These are phyloP conservation scores for Hordeum pubiflorum DNA, from an alignment of 202 grass and related monocot species.

Conservation along the genomic window DNA sequence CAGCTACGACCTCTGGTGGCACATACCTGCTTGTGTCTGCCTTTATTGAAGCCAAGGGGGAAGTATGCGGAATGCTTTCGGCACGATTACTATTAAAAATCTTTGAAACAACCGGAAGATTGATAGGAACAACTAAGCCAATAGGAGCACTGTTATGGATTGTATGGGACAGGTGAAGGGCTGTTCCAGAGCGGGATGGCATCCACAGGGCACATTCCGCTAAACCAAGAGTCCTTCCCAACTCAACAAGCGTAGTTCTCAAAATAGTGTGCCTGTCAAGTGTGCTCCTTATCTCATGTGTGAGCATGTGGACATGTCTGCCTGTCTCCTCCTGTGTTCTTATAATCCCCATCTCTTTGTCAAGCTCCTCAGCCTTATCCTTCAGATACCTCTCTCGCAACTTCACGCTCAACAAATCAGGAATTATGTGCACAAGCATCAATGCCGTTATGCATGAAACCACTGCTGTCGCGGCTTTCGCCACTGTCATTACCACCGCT, in stretches of 20 bases:
- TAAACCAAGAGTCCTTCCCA: slow-evolving; percentile 64
- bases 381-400: slow-evolving; percentile 64
- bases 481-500: slow-evolving; percentile 52
- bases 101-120: slow-evolving; percentile 51
- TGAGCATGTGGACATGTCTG: slow-evolving; percentile 86
- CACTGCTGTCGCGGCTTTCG: slow-evolving; percentile 54
- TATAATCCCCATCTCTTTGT: slow-evolving; percentile 75
- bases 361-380: slow-evolving; percentile 67
- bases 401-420: slow-evolving; percentile 72
- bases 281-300: slow-evolving; percentile 80
- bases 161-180: slow-evolving; percentile 67
- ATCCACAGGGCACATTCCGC: slow-evolving; percentile 76
- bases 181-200: slow-evolving; percentile 52
- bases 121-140: slow-evolving; percentile 57
- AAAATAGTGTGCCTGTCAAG: slow-evolving; percentile 81
- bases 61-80: slow-evolving; percentile 46
- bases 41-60: slow-evolving; percentile 54
- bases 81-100: slow-evolving; percentile 66
- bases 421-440: slow-evolving; percentile 85
- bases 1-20: slow-evolving; percentile 66
- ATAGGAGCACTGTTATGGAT: slow-evolving; percentile 41
- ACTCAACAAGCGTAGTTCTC: slow-evolving; percentile 72
- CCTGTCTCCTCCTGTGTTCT: slow-evolving; percentile 68
- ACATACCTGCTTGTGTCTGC: slow-evolving; percentile 37
- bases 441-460: slow-evolving; percentile 80